Base-by-base conservation (phyloP, 495 filamentous ascomycete species). In the Aspergillus steynii region DNA sequence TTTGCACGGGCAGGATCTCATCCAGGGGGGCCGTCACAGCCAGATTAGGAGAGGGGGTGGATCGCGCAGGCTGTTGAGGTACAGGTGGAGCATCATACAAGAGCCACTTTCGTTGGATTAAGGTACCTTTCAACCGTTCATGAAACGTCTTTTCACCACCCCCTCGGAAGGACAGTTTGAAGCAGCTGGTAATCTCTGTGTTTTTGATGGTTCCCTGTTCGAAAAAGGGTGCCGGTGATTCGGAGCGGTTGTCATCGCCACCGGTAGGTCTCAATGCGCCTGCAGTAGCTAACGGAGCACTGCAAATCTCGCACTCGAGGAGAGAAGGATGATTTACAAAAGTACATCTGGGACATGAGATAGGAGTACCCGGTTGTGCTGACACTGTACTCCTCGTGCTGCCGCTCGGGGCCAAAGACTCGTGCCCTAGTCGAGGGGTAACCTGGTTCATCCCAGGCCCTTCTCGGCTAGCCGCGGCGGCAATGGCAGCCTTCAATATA, bases 61-160 rank as follows among this genome's bases (percentile, higher is more conserved):
- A 65, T 15, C 79, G 75, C 8, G 81, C 80, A n/a, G 85, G 80
- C 53, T 77, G 81, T 26, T 77, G 81, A 10, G 95, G 96, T 25
- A 96, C 85, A 1, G 94, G 92, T n/a, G 96, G 95, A 7, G 95
- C 95, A 65, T 89, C 88, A 56, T 93, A 90, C 14, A 98, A 81
- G 12, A 99, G 85, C 95, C 95, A 99, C 83, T 98, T 97, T 26
- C 96, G 83, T 71, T 99, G 95, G 15, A 91, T 85, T 77, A 98
- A 85, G 15, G 90, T 88, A 20, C 86, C 85, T 67, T 93, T 97
- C 12, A 99, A 82, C 51, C 93, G 82, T 65, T 97, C 94, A 63
- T 91, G 85, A 64, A 99, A 97, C 4, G 88, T 88, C 71, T 95
- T 93, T 50, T 93, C 92, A 6, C 96, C 95, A 20, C 95, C 93